Conservation (phyloP, 2,329 filamentous ascomycete genomes). For the Microdochium bolleyi region DNA sequence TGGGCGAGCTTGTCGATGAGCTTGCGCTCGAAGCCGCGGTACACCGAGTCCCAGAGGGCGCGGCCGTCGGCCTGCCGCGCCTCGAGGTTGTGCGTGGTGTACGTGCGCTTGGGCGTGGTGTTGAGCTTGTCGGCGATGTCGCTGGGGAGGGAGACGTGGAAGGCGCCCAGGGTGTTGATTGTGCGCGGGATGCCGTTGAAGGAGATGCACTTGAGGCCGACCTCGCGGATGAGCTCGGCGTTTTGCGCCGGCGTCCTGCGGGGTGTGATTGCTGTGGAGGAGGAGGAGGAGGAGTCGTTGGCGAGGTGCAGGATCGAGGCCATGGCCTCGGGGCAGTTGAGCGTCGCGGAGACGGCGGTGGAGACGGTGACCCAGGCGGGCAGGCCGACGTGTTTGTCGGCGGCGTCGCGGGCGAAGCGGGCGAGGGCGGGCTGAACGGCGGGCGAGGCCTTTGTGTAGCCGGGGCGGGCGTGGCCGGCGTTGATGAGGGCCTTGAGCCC, state of each 20-base stretch:
- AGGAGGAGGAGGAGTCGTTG: conserved; percentile 13
- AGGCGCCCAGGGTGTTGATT: conserved; percentile 74
- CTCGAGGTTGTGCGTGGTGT: conserved; percentile 44
- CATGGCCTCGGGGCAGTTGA: conserved; percentile 77
- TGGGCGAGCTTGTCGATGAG: conserved; percentile 61
- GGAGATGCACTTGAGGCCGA: conserved; percentile 69
- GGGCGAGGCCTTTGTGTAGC: conserved; percentile 55
- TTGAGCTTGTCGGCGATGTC: conserved; percentile 45
- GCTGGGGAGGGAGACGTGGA: conserved; percentile 53
- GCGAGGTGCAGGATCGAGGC: conserved; percentile 51
- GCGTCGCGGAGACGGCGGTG: conserved; percentile 76
- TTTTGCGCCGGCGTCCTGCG: conserved; percentile 30
- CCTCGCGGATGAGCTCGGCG: conserved; percentile 67
- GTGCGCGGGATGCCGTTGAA: conserved; percentile 78
- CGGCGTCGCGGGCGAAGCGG: conserved; percentile 55
- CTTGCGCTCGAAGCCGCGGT: conserved; percentile 66
- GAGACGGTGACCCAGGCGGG: conserved; percentile 24
- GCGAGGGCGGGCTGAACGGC: conserved; percentile 58
- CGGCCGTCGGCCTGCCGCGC: conserved; percentile 50
- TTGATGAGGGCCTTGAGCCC: conserved; percentile 68
- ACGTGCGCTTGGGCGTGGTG: conserved; percentile 45
- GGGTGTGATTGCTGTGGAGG: conserved; percentile 9
- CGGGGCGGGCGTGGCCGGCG: conserved; percentile 57
- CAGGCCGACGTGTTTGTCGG: conserved; percentile 34
- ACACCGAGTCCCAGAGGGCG: conserved; percentile 68